Conservation (phyloP, 352 stramenopile genomes). For the Phytophthora rubi region DNA sequence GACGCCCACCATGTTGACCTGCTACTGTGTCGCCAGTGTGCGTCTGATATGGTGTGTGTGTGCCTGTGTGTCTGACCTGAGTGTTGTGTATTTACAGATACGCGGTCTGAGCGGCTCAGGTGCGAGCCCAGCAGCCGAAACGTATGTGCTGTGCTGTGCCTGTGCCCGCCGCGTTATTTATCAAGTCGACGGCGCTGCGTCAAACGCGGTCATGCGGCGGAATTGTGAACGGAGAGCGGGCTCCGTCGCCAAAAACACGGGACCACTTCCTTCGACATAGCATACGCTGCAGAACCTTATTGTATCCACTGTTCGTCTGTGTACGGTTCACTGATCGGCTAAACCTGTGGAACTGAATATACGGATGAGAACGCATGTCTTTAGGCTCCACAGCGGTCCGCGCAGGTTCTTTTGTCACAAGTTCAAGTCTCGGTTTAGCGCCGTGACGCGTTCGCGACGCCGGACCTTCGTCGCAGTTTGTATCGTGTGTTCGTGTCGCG, state of each 20-base stretch:
- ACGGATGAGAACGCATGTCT: neutral
- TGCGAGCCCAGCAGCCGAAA: neutral
- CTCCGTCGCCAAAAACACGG: conserved; percentile 12
- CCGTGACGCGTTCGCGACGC: neutral
- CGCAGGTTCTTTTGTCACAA: conserved; percentile 3
- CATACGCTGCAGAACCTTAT: neutral
- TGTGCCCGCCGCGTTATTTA: neutral
- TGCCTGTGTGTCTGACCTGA: conserved; percentile 7
- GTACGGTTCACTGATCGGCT: neutral
- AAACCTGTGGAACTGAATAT: neutral
- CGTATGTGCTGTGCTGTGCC: neutral
- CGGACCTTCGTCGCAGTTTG: neutral
- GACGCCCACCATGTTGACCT: conserved; percentile 40
- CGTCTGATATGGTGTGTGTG: neutral
- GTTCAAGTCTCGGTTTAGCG: conserved; percentile 29
- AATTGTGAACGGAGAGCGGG: conserved; percentile 8
- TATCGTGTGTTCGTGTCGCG: neutral
- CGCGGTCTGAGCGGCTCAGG: conserved; percentile 5
- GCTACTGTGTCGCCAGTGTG: neutral
- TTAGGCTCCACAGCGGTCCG: neutral
- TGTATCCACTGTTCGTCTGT: neutral
- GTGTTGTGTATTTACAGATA: neutral
- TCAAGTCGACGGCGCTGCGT: conserved; percentile 14
- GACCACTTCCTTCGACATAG: conserved; percentile 1
- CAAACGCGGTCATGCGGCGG: conserved; percentile 17